These are phyloP conservation scores for Pythium grandisporangium DNA, from an alignment of 352 stramenopile species.

Conservation along the genomic window DNA sequence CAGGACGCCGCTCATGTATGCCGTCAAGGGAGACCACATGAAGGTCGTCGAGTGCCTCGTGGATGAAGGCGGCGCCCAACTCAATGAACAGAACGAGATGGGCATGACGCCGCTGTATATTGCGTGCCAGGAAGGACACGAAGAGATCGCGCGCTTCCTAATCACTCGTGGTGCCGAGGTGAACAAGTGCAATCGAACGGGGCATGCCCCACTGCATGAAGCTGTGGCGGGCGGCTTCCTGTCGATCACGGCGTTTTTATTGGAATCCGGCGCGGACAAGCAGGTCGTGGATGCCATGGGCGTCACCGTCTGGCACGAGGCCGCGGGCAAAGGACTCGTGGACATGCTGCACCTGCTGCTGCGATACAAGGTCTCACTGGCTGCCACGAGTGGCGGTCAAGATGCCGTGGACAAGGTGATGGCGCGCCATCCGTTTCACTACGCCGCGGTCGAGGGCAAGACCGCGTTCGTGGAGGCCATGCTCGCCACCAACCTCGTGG, in stretches of 20 bases:
- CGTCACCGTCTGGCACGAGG: conserved; percentile 76
- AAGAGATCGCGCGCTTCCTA: conserved; percentile 35
- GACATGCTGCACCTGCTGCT: conserved; percentile 55
- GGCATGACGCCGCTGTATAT: conserved; percentile 65
- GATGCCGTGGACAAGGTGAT: conserved; percentile 68
- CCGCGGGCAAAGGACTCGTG: conserved; percentile 44
- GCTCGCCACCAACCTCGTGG: conserved; percentile 40
- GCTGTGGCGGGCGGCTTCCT: conserved; percentile 47
- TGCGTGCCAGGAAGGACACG: conserved; percentile 42
- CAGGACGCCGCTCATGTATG: conserved; percentile 71
- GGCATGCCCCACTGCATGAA: conserved; percentile 54
- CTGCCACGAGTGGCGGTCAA: conserved; percentile 16
- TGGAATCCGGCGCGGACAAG: conserved; percentile 51
- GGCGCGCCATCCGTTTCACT: conserved; percentile 76
- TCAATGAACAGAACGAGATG: conserved; percentile 77
- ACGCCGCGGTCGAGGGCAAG: conserved; percentile 65
- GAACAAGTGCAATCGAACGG: conserved; percentile 54
- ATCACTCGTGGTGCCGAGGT: conserved; percentile 37
- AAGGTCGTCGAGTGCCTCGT: conserved; percentile 34
- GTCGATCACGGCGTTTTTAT: conserved; percentile 30
- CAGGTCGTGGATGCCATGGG: conserved; percentile 68
- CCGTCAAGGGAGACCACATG: conserved; percentile 52
- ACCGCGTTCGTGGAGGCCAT: conserved; percentile 40
- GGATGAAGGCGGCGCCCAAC: conserved; percentile 30
- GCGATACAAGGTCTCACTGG: conserved; percentile 32